phyloP scores from a whole-genome alignment of 257 asterid genomes.

The Jaltomata sinuosa region DNA sequence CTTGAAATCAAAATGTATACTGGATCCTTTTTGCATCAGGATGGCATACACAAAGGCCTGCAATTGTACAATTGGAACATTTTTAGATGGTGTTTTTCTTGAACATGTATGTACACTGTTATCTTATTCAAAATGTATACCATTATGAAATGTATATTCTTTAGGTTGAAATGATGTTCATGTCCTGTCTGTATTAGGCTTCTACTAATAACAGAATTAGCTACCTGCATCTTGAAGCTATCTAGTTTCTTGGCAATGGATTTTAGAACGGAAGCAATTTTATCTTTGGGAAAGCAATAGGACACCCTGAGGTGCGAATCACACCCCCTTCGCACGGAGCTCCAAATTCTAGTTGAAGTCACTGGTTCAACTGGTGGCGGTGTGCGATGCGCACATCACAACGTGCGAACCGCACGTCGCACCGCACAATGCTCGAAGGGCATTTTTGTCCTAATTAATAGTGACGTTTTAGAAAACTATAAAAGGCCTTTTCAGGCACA shows the following conservation, averaged over 20 bases:
- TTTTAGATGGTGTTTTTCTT: neutral
- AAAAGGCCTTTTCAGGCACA: no score
- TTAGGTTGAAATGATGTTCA: neutral
- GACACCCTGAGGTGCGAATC: no score
- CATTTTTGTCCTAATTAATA: no score
- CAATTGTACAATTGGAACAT: neutral
- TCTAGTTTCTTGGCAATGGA: neutral
- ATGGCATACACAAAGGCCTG: neutral
- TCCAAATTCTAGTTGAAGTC: no score
- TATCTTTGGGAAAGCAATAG: neutral
- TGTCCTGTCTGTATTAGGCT: neutral
- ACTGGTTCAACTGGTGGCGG: no score
- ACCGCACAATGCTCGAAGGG: no score
- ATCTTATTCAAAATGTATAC: neutral
- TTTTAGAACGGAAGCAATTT: neutral
- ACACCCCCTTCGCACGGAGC: no score
- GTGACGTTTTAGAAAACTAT: no score
- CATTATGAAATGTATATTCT: neutral
- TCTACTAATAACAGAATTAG: neutral
- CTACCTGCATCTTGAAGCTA: neutral
- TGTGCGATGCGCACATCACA: no score
- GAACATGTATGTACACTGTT: neutral
- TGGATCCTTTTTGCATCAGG: neutral
- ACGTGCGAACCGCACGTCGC: no score
- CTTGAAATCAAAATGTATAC: neutral